These are phyloP conservation scores for Wickerhamiella lipophila DNA, from an alignment of 805 yeast genomes.

Conservation along the genomic window DNA sequence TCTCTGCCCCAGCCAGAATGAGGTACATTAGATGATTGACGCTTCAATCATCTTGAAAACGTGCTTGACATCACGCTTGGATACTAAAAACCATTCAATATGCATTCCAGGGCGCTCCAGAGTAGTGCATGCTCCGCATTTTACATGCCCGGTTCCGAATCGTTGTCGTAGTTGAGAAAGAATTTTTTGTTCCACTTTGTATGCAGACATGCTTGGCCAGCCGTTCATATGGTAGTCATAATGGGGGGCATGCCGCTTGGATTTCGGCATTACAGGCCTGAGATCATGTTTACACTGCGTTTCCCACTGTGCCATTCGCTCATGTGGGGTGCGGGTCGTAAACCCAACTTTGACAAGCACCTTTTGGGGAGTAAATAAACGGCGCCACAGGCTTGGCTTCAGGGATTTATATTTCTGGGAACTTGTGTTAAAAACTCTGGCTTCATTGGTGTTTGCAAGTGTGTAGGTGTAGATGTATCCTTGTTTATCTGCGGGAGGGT, in stretches of 20 bases:
- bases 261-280: slow-evolving; percentile 17
- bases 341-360: slow-evolving; percentile 26
- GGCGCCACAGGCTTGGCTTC: not conserved
- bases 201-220: slow-evolving; percentile 22
- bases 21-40: not conserved
- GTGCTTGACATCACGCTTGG: slow-evolving; percentile 1
- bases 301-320: slow-evolving; percentile 25
- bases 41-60: slow-evolving; percentile 13
- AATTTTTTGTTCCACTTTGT: slow-evolving; percentile 18
- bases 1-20: too few relatives aligned
- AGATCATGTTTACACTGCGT: slow-evolving; percentile 23
- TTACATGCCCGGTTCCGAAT: slow-evolving; percentile 24
- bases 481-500: slow-evolving; percentile 10
- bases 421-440: slow-evolving; percentile 19
- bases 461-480: slow-evolving; percentile 26
- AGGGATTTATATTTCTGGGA: slow-evolving; percentile 15
- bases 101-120: slow-evolving; percentile 15
- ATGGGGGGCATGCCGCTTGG: slow-evolving; percentile 6
- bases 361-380: slow-evolving; percentile 5
- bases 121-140: slow-evolving; percentile 23
- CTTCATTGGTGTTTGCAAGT: slow-evolving; percentile 18
- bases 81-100: slow-evolving; percentile 25
- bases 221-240: slow-evolving; percentile 18
- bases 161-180: slow-evolving; percentile 19
- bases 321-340: slow-evolving; percentile 22